phyloP scores from a whole-genome alignment of 495 filamentous ascomycete species.

The Trichoderma asperelloides region DNA sequence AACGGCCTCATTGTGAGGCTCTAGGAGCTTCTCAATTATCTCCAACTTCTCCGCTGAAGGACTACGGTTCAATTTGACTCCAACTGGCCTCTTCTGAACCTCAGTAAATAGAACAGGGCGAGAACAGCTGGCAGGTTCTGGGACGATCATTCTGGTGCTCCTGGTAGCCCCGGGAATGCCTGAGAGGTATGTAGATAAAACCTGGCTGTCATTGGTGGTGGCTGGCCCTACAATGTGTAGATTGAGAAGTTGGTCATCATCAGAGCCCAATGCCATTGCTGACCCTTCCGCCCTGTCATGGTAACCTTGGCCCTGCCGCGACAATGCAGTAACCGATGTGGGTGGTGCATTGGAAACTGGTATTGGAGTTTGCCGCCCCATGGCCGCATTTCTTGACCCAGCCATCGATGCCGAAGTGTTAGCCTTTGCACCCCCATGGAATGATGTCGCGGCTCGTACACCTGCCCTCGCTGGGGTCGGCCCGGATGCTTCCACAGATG shows the following conservation, averaged over 20 bases:
- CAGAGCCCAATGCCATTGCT: slow-evolving; percentile 12
- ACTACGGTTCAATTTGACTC: slow-evolving; percentile 37
- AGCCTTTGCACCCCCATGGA: not conserved
- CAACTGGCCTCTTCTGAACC: slow-evolving; percentile 31
- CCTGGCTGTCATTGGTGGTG: slow-evolving; percentile 42
- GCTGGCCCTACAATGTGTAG: slow-evolving; percentile 43
- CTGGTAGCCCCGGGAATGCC: slow-evolving; percentile 15
- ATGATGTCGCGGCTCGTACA: not conserved
- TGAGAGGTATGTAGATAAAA: slow-evolving; percentile 44
- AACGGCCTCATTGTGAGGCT: slow-evolving; percentile 41
- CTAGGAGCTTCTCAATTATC: slow-evolving; percentile 46
- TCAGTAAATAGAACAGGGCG: slow-evolving; percentile 11
- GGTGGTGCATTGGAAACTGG: not conserved
- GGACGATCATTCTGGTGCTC: slow-evolving; percentile 14
- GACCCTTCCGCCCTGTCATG: not conserved
- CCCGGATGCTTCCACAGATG: not conserved
- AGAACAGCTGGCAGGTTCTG: slow-evolving; percentile 1
- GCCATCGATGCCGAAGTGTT: not conserved
- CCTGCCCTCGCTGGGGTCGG: not conserved
- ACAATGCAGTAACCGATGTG: not conserved
- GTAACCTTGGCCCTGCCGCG: not conserved
- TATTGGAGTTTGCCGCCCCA: not conserved
- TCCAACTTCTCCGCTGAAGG: slow-evolving; percentile 45
- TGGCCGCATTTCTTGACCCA: not conserved
- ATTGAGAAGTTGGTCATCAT: slow-evolving; percentile 25